Percentiles rank a stretch among this genome's conserved stretches.
These are phyloP conservation scores for Carex kokanica DNA, from an alignment of 176 grass and related monocot genomes.

Conservation along the genomic window DNA sequence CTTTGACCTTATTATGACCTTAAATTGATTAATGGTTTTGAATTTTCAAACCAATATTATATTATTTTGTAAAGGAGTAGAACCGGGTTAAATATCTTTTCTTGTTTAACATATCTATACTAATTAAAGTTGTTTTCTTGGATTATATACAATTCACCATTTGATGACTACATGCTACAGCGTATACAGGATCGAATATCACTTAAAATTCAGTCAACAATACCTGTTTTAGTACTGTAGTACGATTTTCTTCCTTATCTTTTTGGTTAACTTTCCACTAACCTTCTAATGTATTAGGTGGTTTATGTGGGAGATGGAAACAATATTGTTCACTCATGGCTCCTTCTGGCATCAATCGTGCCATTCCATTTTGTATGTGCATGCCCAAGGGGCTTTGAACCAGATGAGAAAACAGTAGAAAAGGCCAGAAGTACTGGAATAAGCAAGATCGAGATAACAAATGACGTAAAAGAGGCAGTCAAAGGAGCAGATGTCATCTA, in stretches of 20 bases:
- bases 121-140: background rate
- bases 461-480: conserved; percentile 90
- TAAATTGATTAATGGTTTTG: background rate
- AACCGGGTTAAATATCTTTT: background rate
- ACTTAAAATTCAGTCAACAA: background rate
- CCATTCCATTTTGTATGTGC: conserved; percentile 94
- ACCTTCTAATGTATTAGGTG: conserved; percentile 36
- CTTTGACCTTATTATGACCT: background rate
- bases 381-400: conserved; percentile 92
- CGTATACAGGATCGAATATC: background rate
- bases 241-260: background rate
- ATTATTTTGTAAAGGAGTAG: background rate
- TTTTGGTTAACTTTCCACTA: background rate
- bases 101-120: background rate
- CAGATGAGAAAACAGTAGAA: conserved; percentile 78
- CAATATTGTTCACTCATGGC: conserved; percentile 98
- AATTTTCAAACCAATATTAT: background rate
- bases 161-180: background rate
- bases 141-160: background rate
- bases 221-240: background rate
- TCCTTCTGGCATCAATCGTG: conserved; percentile 72
- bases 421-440: conserved; percentile 67
- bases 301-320: conserved; percentile 98
- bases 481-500: conserved; percentile 94
- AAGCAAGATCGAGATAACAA: conserved; percentile 88